Conservation (phyloP, 345 rosid species). For the Syzygium grande region DNA sequence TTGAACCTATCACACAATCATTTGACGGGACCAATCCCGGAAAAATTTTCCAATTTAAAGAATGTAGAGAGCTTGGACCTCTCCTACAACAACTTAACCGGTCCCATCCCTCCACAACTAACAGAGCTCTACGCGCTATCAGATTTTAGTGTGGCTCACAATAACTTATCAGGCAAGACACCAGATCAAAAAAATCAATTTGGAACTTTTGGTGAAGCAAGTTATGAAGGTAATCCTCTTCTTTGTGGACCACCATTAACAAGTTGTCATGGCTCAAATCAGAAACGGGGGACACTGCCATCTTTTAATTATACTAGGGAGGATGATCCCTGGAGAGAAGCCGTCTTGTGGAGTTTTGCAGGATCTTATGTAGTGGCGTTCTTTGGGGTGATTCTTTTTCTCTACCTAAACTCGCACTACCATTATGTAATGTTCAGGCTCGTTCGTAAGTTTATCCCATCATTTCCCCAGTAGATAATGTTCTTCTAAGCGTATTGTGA, state of each 20-base stretch:
- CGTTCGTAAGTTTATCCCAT: not conserved
- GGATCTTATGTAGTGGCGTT: not conserved
- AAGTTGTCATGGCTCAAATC: not conserved
- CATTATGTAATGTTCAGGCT: not conserved
- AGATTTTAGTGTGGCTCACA: slow-evolving; percentile 9
- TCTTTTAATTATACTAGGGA: fast-evolving
- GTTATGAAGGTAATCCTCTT: not conserved
- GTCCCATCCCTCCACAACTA: not conserved
- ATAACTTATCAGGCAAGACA: slow-evolving; percentile 7
- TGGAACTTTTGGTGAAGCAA: not conserved
- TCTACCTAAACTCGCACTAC: not conserved
- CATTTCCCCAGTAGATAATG: not conserved
- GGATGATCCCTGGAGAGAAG: not conserved
- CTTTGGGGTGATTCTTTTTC: not conserved
- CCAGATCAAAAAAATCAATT: not conserved
- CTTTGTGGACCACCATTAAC: slow-evolving; percentile 4
- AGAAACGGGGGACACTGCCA: fast-evolving
- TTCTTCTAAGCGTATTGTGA: not conserved
- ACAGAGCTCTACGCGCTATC: not conserved
- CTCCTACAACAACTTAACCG: not conserved
- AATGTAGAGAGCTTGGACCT: not conserved
- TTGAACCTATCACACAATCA: not conserved
- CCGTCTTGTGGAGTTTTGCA: not conserved
- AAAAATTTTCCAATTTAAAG: not conserved
- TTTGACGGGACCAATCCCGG: not conserved